Evolutionary conservation across 139 green algal genomes (phyloP), one percentile per base, ranked within the genome.

Genomic region (Mychonastes homosphaera): DNA sequence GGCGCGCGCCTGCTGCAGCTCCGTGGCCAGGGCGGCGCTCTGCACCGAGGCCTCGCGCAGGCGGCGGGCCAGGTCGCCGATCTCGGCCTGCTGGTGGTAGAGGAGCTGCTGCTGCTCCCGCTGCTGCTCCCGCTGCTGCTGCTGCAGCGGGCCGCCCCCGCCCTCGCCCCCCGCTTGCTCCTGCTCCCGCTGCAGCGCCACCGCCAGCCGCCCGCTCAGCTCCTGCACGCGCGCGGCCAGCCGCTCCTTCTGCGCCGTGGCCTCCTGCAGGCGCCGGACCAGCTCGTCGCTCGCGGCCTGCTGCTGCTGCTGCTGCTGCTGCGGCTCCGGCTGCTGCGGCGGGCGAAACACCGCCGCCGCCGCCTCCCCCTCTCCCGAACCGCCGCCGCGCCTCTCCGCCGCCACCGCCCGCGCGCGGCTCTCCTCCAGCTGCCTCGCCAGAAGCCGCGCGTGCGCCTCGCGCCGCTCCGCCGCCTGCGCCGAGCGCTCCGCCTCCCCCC

Each of bases 181-280:
- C 56, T 24, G 33, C 30, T 23, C 54, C 56, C 34, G 56, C 56
- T 34, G 56, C 56, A 28, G 56, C 21, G 7, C 21, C 56, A 3
- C 56, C 16, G 12, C 56, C 56, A 46, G 56, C 4, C n/a, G 30
- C 56, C 10, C 13, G 13, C 6, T 23, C 30, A 63, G 43, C 32
- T 55, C 56, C 16, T 6, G 43, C 56, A 46, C 43, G 5, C n/a
- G 30, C 56, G 9, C 13, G 13, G 3, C 18, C 30, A 63, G 43
- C 32, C 45, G 43, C 29, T 47, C 56, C 56, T 55, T 55, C 30
- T 63, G 24, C 6, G n/a, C 43, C 43, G 53, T 63, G 28, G 30
- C 39, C 3, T 39, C 55, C 19, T n/a, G 13, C 28, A 62, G 40
- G n/a, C 52, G 19, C 52, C 27, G 9, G 2, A 40, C 26, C n/a